Percentiles rank a stretch among this genome's conserved stretches.
Evolutionary conservation across 306 rosid species (phyloP).

Genomic region (Cicer cuneatum): DNA sequence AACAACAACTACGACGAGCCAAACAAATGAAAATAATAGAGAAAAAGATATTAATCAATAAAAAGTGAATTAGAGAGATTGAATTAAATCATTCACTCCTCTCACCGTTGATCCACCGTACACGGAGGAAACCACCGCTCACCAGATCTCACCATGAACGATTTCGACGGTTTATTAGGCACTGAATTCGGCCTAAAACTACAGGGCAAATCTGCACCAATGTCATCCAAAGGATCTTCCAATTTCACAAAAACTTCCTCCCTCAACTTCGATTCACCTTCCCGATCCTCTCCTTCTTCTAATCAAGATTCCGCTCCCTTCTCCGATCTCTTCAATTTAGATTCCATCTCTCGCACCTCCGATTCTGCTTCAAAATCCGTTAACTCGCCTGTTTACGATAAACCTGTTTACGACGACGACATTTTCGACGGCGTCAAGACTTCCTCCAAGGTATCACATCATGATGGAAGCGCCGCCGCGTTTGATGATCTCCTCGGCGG

Average conservation of each 20-base stretch:
- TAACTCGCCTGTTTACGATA: slow-evolving; percentile 68
- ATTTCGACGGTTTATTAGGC: slow-evolving; percentile 82
- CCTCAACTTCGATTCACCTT: slow-evolving; percentile 59
- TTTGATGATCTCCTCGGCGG: slow-evolving; percentile 87
- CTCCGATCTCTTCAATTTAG: slow-evolving; percentile 59
- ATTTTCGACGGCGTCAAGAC: not conserved
- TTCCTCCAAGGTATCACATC: not conserved
- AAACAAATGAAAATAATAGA: not conserved
- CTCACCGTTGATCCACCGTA: slow-evolving; percentile 40
- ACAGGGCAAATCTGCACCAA: slow-evolving; percentile 77
- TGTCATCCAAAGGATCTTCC: slow-evolving; percentile 66
- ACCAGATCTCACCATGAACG: slow-evolving; percentile 63
- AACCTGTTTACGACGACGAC: slow-evolving; percentile 86
- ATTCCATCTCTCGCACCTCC: slow-evolving; percentile 56
- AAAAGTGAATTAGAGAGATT: not conserved
- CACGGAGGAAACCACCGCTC: slow-evolving; percentile 40
- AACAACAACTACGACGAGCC: not conserved
- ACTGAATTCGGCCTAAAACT: slow-evolving; percentile 80
- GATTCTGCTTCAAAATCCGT: slow-evolving; percentile 53
- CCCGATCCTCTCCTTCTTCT: slow-evolving; percentile 58
- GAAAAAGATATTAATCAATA: not conserved
- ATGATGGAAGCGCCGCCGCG: slow-evolving; percentile 39
- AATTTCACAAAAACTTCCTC: slow-evolving; percentile 42
- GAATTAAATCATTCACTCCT: slow-evolving; percentile 10
- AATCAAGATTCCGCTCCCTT: slow-evolving; percentile 40